Conservation (phyloP, 805 yeast genomes). For the Nadsonia fulvescens region DNA sequence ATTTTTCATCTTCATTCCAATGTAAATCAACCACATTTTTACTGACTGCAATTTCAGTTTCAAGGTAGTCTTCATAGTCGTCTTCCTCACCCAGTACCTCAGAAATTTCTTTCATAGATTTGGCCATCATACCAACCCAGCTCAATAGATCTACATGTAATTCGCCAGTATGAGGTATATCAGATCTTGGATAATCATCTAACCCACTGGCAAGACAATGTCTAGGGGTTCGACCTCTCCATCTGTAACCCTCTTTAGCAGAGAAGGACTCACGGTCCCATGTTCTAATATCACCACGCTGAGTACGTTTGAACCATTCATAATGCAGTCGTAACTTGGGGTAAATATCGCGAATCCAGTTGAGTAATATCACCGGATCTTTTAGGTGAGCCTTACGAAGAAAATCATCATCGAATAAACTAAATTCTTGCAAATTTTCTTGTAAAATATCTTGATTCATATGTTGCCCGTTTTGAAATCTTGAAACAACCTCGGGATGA, state of each 20-base stretch:
- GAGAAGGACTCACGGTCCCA: slow-evolving; percentile 42
- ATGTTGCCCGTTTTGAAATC: slow-evolving; percentile 2
- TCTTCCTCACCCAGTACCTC: slow-evolving; percentile 35
- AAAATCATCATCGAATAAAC: slow-evolving; percentile 3
- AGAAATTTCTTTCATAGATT: slow-evolving; percentile 63
- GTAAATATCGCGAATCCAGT: slow-evolving; percentile 39
- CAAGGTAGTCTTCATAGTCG: slow-evolving; percentile 37
- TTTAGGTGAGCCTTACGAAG: slow-evolving; percentile 31
- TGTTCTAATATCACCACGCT: slow-evolving; percentile 53
- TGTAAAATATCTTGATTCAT: neutral
- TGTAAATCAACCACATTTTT: slow-evolving; percentile 55
- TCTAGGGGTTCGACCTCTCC: slow-evolving; percentile 79
- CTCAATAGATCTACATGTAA: slow-evolving; percentile 74
- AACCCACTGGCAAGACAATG: slow-evolving; percentile 87
- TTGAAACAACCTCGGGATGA: too few species aligned
- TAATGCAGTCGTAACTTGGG: slow-evolving; percentile 64
- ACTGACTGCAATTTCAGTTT: slow-evolving; percentile 37
- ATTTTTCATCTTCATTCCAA: slow-evolving; percentile 50
- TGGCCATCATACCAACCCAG: slow-evolving; percentile 90
- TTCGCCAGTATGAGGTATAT: slow-evolving; percentile 71
- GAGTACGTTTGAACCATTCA: slow-evolving; percentile 72
- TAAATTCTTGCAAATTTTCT: slow-evolving; percentile 1
- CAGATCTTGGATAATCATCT: slow-evolving; percentile 87
- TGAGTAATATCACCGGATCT: slow-evolving; percentile 25
- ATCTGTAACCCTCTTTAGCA: slow-evolving; percentile 53